Evolutionary conservation across 2,329 filamentous ascomycete species (phyloP).

Genomic region (Fusarium sp.): DNA sequence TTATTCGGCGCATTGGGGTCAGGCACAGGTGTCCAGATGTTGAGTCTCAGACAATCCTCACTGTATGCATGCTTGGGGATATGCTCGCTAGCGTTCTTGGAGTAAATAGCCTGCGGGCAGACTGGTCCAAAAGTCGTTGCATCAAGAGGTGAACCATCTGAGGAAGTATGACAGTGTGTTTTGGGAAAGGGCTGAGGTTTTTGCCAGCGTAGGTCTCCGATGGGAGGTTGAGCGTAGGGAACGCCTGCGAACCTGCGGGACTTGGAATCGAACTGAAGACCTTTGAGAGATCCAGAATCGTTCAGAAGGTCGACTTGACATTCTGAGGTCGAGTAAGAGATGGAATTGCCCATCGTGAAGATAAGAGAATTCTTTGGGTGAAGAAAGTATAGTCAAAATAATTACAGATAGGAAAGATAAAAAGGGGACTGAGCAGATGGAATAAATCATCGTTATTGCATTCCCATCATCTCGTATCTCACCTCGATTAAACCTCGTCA

Average conservation of each 20-base stretch:
- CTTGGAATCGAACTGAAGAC: constrained; percentile 51
- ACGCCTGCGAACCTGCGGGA: constrained; percentile 50
- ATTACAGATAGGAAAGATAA: fast-evolving
- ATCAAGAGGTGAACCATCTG: not conserved
- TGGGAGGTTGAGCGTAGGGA: constrained; percentile 55
- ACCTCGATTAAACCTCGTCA: fast-evolving
- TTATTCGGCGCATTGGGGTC: not conserved
- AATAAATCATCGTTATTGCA: not conserved
- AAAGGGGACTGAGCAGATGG: not conserved
- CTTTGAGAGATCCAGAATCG: constrained; percentile 36
- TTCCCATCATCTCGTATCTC: not conserved
- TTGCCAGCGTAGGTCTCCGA: not conserved
- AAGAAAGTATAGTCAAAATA: not conserved
- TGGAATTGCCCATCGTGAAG: constrained; percentile 1
- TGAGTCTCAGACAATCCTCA: constrained; percentile 1
- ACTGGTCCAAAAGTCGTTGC: not conserved
- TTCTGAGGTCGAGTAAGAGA: constrained; percentile 12
- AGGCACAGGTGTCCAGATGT: constrained; percentile 9
- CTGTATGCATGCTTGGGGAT: constrained; percentile 12
- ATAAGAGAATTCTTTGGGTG: not conserved
- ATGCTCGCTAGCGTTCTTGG: constrained; percentile 18
- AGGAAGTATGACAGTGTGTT: not conserved
- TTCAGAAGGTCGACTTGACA: not conserved
- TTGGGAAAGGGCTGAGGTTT: constrained; percentile 1
- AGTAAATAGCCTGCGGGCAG: constrained; percentile 12